phyloP scores from a whole-genome alignment of 495 filamentous ascomycete species.

The Penicillium ochrochloron region DNA sequence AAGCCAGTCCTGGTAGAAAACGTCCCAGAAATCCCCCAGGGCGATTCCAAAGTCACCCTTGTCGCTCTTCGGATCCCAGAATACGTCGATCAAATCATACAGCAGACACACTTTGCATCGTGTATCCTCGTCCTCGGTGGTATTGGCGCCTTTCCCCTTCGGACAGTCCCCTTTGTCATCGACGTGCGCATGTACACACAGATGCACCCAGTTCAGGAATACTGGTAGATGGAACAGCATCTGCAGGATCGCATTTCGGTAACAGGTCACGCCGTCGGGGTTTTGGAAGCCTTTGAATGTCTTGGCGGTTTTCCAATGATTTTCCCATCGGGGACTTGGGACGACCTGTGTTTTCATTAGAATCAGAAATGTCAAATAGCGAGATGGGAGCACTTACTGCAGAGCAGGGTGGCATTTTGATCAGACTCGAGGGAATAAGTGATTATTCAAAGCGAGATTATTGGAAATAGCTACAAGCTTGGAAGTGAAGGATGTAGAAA shows the following conservation, averaged over 20 bases:
- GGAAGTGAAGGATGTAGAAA: neutral
- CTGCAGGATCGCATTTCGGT: conserved; percentile 46
- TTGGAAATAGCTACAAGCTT: neutral
- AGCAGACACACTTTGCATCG: conserved; percentile 29
- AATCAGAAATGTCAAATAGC: neutral
- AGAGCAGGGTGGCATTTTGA: neutral
- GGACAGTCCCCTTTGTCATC: neutral
- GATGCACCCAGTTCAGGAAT: conserved; percentile 42
- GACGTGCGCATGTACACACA: conserved; percentile 13
- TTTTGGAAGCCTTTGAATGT: neutral
- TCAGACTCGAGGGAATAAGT: neutral
- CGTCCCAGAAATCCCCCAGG: conserved; percentile 14
- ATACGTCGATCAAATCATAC: conserved; percentile 17
- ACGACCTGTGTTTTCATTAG: neutral
- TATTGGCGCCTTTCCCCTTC: neutral
- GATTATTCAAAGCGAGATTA: neutral
- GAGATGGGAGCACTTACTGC: neutral
- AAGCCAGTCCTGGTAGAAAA: conserved; percentile 11
- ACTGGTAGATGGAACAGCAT: conserved; percentile 47
- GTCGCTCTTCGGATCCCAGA: conserved; percentile 11
- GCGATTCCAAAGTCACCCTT: neutral
- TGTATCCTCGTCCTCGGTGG: neutral
- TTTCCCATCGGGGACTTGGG: neutral
- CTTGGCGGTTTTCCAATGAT: conserved; percentile 11
- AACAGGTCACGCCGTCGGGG: conserved; percentile 33